Evolutionary conservation across 106 monocot genomes (phyloP).

Genomic region (Acanthochlamys bracteata): DNA sequence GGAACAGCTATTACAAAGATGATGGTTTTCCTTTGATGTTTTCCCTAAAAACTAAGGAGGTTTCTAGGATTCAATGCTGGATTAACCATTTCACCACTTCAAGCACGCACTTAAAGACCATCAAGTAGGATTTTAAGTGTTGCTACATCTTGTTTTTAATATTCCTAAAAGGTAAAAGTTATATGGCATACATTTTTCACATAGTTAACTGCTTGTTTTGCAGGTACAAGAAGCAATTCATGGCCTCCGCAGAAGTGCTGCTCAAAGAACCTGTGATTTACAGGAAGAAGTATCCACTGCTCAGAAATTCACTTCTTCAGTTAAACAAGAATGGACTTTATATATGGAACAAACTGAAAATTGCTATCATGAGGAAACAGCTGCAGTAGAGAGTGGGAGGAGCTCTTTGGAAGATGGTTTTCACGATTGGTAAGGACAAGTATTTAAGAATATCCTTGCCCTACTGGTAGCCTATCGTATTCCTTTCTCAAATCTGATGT

Average conservation of each 20-base stretch:
- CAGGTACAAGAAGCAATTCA: slow-evolving; percentile 84
- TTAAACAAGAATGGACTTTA: slow-evolving; percentile 47
- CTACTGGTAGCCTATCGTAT: not conserved
- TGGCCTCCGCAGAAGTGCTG: slow-evolving; percentile 57
- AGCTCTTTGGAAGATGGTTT: slow-evolving; percentile 55
- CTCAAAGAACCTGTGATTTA: slow-evolving; percentile 46
- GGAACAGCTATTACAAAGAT: too few relatives aligned
- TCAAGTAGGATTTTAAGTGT: too few relatives aligned
- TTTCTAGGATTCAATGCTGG: too few relatives aligned
- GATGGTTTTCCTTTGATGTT: too few relatives aligned
- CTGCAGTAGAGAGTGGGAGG: slow-evolving; percentile 50
- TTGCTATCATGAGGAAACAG: slow-evolving; percentile 53
- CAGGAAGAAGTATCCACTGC: slow-evolving; percentile 70
- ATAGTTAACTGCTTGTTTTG: not conserved
- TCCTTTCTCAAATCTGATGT: slow-evolving; percentile 3
- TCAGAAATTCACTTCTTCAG: slow-evolving; percentile 52
- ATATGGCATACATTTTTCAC: too few relatives aligned
- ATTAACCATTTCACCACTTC: too few relatives aligned
- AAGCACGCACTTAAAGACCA: too few relatives aligned
- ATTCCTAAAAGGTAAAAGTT: too few relatives aligned
- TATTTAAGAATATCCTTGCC: not conserved
- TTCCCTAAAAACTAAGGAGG: too few relatives aligned
- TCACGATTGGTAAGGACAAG: slow-evolving; percentile 54
- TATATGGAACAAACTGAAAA: slow-evolving; percentile 79
- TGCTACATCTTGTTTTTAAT: too few relatives aligned